Evolutionary conservation across 768 basidiomycete genomes (phyloP), one percentile per base, ranked within the genome.

Genomic region (Auriculariales sp.): DNA sequence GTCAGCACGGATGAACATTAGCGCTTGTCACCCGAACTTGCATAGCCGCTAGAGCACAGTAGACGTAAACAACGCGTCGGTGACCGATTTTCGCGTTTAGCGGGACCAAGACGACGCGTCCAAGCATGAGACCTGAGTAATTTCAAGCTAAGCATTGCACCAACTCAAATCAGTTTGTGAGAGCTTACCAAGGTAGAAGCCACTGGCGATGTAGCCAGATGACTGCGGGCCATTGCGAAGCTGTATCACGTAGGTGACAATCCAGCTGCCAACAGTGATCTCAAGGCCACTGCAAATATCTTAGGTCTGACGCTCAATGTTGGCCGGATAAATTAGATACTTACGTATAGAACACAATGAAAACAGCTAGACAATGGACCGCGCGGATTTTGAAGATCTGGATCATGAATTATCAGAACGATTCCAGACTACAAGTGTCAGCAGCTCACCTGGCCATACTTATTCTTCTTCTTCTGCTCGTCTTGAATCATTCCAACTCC

Each of bases 121-220:
- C 55, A 27, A 56, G 12, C 39, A 44, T 44, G 19, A 44, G 39
- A 22, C 35, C 35, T 36, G n/a, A n/a, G n/a, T n/a, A n/a, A 11
- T 9, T 15, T 15, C 5, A 7, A 7, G 34, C 6, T 15, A 6
- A 15, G 15, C 34, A 36, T n/a, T n/a, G 34, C 6, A 36, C 22
- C n/a, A 6, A n/a, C 5, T 36, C 34, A 6, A 15, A 36, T 6
- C 22, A 4, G n/a, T n/a, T n/a, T n/a, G n/a, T n/a, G n/a, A n/a
- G n/a, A n/a, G n/a, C 49, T 17, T 32, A 55, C 53, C 52, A 19
- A 69, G 71, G 53, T 72, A 74, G 62, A 73, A 73, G 4, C 71
- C 73, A 12, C 69, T 61, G 3, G 72, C 70, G 51, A 74, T 67
- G 55, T 75, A 77, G 3, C 76, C 74, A 14, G 75, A 61, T 1